Evolutionary conservation across 2,329 filamentous ascomycete genomes (phyloP).

Genomic region (Fusarium buharicum): DNA sequence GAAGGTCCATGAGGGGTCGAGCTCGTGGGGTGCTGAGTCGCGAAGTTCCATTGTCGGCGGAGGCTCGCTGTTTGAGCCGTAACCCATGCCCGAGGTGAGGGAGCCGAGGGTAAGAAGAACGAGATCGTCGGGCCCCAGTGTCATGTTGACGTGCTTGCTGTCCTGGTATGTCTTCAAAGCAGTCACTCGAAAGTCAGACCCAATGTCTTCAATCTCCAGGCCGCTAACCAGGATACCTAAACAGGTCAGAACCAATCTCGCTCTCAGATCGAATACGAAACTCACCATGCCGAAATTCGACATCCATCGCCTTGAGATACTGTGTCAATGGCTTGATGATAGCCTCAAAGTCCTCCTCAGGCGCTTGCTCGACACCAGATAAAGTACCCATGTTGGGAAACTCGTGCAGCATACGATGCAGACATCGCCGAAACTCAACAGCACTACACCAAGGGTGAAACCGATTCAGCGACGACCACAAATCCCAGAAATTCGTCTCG

Average conservation of each 20-base stretch:
- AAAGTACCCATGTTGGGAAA: conserved; percentile 45
- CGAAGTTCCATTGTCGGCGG: conserved; percentile 44
- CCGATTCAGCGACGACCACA: conserved; percentile 44
- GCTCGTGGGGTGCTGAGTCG: conserved; percentile 42
- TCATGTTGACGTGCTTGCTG: conserved; percentile 21
- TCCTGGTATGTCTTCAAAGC: conserved; percentile 38
- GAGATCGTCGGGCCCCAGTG: conserved; percentile 24
- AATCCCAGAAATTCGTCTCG: conserved; percentile 45
- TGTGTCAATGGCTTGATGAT: conserved; percentile 44
- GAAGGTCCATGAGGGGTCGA: conserved; percentile 42
- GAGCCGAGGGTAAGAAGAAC: conserved; percentile 42
- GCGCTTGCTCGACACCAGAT: conserved; percentile 42
- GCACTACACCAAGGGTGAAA: conserved; percentile 47
- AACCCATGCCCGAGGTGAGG: conserved; percentile 44
- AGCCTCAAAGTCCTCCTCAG: conserved; percentile 43
- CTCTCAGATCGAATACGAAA: not conserved
- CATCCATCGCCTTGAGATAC: conserved; percentile 44
- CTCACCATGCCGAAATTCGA: conserved; percentile 44
- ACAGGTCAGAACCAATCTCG: conserved; percentile 15
- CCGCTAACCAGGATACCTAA: conserved; percentile 43
- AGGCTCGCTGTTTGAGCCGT: conserved; percentile 37
- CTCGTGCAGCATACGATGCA: conserved; percentile 44
- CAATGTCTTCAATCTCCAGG: conserved; percentile 39
- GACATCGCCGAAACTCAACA: conserved; percentile 43
- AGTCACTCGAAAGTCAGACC: conserved; percentile 33